These are phyloP conservation scores for Paulownia fortunei DNA, from an alignment of 257 asterid species.

Conservation along the genomic window DNA sequence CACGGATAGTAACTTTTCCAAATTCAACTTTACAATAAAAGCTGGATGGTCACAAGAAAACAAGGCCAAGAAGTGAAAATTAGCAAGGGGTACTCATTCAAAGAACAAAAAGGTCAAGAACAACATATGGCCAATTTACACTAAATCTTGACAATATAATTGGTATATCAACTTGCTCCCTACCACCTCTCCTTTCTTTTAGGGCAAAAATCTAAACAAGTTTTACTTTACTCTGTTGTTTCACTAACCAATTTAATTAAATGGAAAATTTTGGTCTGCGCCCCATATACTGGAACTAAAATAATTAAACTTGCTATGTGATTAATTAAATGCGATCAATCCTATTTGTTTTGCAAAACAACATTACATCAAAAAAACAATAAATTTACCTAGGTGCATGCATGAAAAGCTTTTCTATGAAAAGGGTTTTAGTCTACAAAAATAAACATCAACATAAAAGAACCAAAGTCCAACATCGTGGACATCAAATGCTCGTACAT, in stretches of 20 bases:
- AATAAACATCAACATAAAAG: not conserved
- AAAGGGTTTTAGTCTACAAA: not conserved
- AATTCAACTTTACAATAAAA: conserved; percentile 54
- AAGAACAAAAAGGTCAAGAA: not conserved
- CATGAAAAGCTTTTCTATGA: not conserved
- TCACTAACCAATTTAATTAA: not conserved
- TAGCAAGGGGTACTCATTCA: not conserved
- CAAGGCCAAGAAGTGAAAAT: not conserved
- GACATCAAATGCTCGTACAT: not conserved
- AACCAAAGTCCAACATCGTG: not conserved
- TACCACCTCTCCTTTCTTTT: not conserved
- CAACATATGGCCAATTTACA: not conserved
- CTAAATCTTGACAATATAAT: not conserved
- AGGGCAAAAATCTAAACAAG: not conserved
- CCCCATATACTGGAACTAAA: too few species aligned
- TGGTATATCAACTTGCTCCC: not conserved
- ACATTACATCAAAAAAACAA: not conserved
- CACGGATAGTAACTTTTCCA: conserved; percentile 44
- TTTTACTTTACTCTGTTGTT: not conserved
- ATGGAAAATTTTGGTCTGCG: too few species aligned
- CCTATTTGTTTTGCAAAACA: not conserved
- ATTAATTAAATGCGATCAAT: not conserved
- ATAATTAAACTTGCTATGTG: not conserved
- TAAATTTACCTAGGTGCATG: conserved; percentile 2
- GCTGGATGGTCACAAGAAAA: conserved; percentile 42